Evolutionary conservation across 129 eudicot species (phyloP).

Genomic region (Apium graveolens): DNA sequence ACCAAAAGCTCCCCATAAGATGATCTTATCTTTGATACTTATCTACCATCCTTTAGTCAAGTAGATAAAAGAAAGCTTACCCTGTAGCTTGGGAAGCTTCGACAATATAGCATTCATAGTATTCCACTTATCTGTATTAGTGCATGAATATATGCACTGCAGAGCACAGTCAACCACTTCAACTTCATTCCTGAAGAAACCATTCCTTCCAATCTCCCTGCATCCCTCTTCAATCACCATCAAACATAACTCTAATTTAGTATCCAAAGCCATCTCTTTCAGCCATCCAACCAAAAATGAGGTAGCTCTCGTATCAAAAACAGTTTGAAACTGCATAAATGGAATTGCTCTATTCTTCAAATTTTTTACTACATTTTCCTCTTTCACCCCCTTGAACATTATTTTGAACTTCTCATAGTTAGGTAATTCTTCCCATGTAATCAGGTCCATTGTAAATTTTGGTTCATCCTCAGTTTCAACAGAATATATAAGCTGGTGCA

Average conservation of each 20-base stretch:
- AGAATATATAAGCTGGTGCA: constrained; percentile 77
- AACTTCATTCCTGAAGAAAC: constrained; percentile 47
- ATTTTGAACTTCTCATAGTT: constrained; percentile 83
- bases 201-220: constrained; percentile 32
- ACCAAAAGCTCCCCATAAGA: neutral
- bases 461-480: constrained; percentile 37
- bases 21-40: neutral
- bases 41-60: constrained; percentile 9
- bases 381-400: constrained; percentile 66
- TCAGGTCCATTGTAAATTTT: constrained; percentile 50
- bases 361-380: constrained; percentile 55
- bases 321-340: constrained; percentile 39
- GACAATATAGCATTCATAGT: constrained; percentile 63
- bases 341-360: constrained; percentile 62
- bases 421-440: constrained; percentile 67
- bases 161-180: constrained; percentile 70
- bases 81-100: constrained; percentile 58
- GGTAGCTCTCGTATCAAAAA: constrained; percentile 18
- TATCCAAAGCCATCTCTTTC: constrained; percentile 66
- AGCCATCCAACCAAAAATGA: constrained; percentile 89
- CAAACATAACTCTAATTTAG: constrained; percentile 62
- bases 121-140: constrained; percentile 69
- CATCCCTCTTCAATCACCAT: constrained; percentile 76
- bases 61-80: constrained; percentile 27
- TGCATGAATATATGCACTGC: constrained; percentile 63